Percentiles rank a stretch among this genome's conserved stretches.
These are phyloP conservation scores for Phytophthora hybrid DNA, from an alignment of 352 stramenopile genomes.

Conservation along the genomic window DNA sequence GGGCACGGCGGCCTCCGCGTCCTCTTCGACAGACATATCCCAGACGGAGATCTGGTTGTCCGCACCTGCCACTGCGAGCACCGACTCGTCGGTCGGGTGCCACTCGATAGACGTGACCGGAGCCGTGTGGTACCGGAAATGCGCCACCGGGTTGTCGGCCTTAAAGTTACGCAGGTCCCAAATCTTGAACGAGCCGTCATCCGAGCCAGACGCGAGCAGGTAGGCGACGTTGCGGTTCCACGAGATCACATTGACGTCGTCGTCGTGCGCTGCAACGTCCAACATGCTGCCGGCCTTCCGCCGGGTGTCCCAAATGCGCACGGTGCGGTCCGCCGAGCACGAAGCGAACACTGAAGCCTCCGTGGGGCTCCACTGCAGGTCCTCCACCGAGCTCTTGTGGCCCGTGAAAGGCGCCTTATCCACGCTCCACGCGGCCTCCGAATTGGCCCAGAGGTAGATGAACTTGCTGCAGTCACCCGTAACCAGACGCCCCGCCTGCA, in stretches of 20 bases:
- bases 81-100: slow-evolving; percentile 99
- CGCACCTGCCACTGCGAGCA: slow-evolving; percentile 94
- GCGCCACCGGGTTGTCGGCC: slow-evolving; percentile 88
- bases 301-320: slow-evolving; percentile 98
- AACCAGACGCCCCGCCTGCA: slow-evolving; percentile 90
- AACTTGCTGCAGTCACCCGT: slow-evolving; percentile 97
- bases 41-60: slow-evolving; percentile 99
- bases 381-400: slow-evolving; percentile 95
- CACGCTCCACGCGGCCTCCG: slow-evolving; percentile 79
- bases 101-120: slow-evolving; percentile 99
- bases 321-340: slow-evolving; percentile 93
- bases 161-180: slow-evolving; percentile 98
- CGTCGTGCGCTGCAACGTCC: slow-evolving; percentile 92
- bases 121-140: slow-evolving; percentile 96
- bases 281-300: slow-evolving; percentile 95
- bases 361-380: slow-evolving; percentile 98
- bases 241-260: slow-evolving; percentile 99
- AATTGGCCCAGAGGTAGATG: slow-evolving; percentile 96
- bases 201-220: slow-evolving; percentile 96
- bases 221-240: slow-evolving; percentile 99
- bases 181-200: slow-evolving; percentile 98
- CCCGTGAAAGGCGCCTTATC: slow-evolving; percentile 93
- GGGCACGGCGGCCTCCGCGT: slow-evolving; percentile 75
- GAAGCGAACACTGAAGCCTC: slow-evolving; percentile 97
- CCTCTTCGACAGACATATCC: slow-evolving; percentile 99